Base-by-base conservation (phyloP, 2,329 filamentous ascomycete species). In the Arthrinium phaeospermum region DNA sequence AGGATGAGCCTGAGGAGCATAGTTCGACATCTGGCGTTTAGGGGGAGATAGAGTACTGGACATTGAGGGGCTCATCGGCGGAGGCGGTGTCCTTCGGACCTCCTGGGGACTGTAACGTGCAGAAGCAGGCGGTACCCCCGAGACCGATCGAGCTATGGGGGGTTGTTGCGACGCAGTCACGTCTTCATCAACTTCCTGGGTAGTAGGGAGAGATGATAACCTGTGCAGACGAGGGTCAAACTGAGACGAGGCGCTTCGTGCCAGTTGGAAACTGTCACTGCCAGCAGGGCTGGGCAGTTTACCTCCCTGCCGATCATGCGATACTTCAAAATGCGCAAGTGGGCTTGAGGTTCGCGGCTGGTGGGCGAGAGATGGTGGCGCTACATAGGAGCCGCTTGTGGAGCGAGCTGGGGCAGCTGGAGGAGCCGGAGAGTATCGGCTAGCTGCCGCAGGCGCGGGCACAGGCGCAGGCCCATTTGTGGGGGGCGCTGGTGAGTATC, bases 271-370 rank as follows among this genome's bases (percentile, higher is more conserved):
- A 22, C 74, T 75, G n/a, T 89, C 87, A 7, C 80, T 81, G 71
- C 84, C 83, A 8, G 73, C 72, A 6, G 79, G 77, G 51, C 73
- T 77, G 27, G 19, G 75, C 67, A 76, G 77, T 74, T 76, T 79
- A 51, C 79, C 75, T 68, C 80, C 79, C 10, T 81, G 73, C 67
- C 82, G 82, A 45, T 85, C 83, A 70, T 84, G 83, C 10, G 84
- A 85, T 14, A 86, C 84, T 78, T 92, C 90, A 72, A 91, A 91
- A 75, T 92, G 89, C 7, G 90, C 90, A 72, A 92, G 80, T 0
- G 91, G 91, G 75, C 91, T 92, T 1, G 90, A 92, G 1, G 91
- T 92, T 74, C 91, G 85, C 12, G 91, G 90, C 74, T 90, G 86
- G 77, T 92, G 89, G 67, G 89, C 83, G 53, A 91, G 82, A 49